Base-by-base conservation (phyloP, 2,329 filamentous ascomycete species). In the Acarospora socialis region DNA sequence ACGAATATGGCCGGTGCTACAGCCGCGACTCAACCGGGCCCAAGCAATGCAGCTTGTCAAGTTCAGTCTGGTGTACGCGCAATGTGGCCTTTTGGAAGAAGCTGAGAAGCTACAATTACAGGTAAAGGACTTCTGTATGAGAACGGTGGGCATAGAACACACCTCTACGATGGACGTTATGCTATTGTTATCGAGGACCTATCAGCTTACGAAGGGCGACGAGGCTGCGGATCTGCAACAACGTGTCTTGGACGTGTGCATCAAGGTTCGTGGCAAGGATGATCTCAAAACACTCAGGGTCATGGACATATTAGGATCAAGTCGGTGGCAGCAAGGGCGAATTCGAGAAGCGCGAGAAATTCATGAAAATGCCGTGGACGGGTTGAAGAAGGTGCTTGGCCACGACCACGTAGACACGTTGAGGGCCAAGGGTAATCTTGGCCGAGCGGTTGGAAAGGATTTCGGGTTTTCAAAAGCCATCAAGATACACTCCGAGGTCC, bases 251-350 rank as follows among this genome's bases (percentile, higher is more conserved):
- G 9, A 46, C 12, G 37, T 36, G 19, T 47, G 43, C 28, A 22
- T 34, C 6, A 35, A 29, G 2, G 30, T 36, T 17, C 35, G 48
- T 7, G 49, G 52, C 7, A 32, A 29, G 16, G 29, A 41, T 32
- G 38, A 54, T 36, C 36, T 40, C 13, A 28, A 37, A 16, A 53
- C 49, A 5, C 37, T 53, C 7, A 44, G 38, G 17, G 38, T 45
- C 2, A 51, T 45, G 37, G 42, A 46, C 21, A 38, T 17, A 3
- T 34, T 52, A 9, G 51, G 44, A 3, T 20, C 28, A 8, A 43
- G 34, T 12, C 28, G 28, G 6, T 39, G 31, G 10, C 33, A 35
- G 9, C 46, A 48, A 33, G 46, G 49, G 8, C 38, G 45, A 14
- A 41, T 40, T 14, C 40, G 18, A n/a, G 46, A 50, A 27, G 32